These are phyloP conservation scores for Talaromyces wortmannii DNA, from an alignment of 495 filamentous ascomycete species.

Conservation along the genomic window DNA sequence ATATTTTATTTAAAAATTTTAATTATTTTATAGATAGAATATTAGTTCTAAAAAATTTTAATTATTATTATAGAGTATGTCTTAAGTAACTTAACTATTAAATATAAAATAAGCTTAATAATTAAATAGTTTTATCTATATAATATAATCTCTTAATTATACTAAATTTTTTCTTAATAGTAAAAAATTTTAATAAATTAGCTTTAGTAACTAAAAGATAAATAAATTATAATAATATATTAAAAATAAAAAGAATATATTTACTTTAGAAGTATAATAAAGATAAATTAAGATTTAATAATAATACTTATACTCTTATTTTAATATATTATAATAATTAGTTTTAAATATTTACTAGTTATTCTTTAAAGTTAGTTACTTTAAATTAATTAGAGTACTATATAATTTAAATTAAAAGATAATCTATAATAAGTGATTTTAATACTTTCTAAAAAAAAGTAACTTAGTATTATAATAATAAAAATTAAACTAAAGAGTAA, in stretches of 20 bases:
- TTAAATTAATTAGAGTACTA: slow-evolving; percentile 21
- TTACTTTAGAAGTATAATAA: too few species aligned
- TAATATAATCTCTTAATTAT: slow-evolving; percentile 18
- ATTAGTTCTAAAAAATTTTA: slow-evolving; percentile 9
- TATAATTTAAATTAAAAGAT: slow-evolving; percentile 23
- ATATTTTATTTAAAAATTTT: slow-evolving; percentile 25
- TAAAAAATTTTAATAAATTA: slow-evolving; percentile 21
- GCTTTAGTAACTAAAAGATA: slow-evolving; percentile 22
- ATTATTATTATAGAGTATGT: slow-evolving; percentile 5
- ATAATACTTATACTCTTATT: background rate
- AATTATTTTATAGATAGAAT: slow-evolving; percentile 20
- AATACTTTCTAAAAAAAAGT: slow-evolving; percentile 25
- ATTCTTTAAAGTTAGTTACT: too few species aligned
- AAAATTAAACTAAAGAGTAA: slow-evolving; percentile 25
- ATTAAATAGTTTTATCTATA: slow-evolving; percentile 28
- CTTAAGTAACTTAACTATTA: slow-evolving; percentile 8
- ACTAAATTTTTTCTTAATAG: slow-evolving; percentile 26
- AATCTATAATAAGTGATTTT: slow-evolving; percentile 12
- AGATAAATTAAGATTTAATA: background rate
- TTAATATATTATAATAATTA: background rate
- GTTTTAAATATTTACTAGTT: too few species aligned
- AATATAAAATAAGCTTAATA: slow-evolving; percentile 8
- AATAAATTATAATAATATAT: slow-evolving; percentile 27
- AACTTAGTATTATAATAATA: slow-evolving; percentile 26
- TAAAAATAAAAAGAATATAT: slow-evolving; percentile 18